These are phyloP conservation scores for Chlorencoelia australis DNA, from an alignment of 2,329 filamentous ascomycete genomes.

Conservation along the genomic window DNA sequence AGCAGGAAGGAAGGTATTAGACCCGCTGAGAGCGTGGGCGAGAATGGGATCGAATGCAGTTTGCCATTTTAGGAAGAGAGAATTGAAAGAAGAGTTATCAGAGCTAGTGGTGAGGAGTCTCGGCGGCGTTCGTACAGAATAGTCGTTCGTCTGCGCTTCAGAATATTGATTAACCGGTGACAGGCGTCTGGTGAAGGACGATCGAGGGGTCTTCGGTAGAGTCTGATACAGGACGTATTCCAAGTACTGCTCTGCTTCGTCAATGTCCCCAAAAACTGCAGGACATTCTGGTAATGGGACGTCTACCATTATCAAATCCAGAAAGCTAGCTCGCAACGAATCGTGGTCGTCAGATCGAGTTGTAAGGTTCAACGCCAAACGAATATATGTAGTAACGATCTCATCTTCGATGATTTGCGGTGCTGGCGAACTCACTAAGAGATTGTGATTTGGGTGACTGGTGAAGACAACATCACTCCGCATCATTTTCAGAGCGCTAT, in stretches of 20 bases:
- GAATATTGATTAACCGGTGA: constrained; percentile 5
- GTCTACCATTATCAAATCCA: constrained; percentile 10
- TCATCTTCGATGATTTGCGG: constrained; percentile 13
- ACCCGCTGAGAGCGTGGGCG: constrained; percentile 2
- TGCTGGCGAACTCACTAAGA: constrained; percentile 1
- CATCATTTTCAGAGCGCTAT: constrained; percentile 14
- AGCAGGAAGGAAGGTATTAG: constrained; percentile 11
- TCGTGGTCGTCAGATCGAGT: constrained; percentile 4
- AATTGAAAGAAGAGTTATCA: constrained; percentile 8
- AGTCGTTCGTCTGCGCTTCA: constrained; percentile 6
- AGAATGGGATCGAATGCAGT: constrained; percentile 13
- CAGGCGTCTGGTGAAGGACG: constrained; percentile 4
- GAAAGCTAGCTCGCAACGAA: constrained; percentile 4
- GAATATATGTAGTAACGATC: constrained; percentile 14
- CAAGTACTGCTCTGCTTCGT: constrained; percentile 3
- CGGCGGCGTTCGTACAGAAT: no score
- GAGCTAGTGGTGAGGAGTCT: constrained; percentile 5
- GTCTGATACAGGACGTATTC: constrained; percentile 6
- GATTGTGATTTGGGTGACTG: constrained; percentile 1
- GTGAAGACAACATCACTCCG: constrained; percentile 5
- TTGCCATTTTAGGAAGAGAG: constrained; percentile 10
- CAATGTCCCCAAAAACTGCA: constrained; percentile 1
- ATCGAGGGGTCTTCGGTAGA: constrained; percentile 4
- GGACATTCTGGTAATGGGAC: background rate
- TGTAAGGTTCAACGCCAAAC: constrained; percentile 11